Percentiles rank a stretch among this genome's conserved stretches.
phyloP scores from a whole-genome alignment of 306 rosid genomes.

The Oxytropis ochrocephala region DNA sequence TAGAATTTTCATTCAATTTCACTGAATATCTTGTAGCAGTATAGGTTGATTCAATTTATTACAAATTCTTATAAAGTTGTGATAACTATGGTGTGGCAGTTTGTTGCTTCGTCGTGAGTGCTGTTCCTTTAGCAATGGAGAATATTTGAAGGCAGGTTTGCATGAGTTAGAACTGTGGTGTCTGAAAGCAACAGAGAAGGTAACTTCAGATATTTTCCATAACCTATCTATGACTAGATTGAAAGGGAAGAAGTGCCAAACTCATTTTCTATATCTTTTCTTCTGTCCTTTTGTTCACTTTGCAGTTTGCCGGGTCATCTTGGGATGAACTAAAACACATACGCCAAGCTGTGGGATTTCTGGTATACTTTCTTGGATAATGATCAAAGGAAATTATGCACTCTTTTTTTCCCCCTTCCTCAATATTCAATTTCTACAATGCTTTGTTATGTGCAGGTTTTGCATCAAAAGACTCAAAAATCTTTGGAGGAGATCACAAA shows the following conservation, averaged over 20 bases:
- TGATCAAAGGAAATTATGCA: background rate
- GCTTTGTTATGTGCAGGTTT: constrained; percentile 44
- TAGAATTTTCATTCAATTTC: constrained; percentile 3
- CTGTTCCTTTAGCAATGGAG: constrained; percentile 91
- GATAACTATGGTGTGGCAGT: constrained; percentile 34
- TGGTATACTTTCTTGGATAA: constrained; percentile 45
- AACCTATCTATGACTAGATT: background rate
- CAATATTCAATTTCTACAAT: background rate
- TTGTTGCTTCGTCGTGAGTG: constrained; percentile 87
- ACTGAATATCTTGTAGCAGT: background rate
- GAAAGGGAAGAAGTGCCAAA: background rate
- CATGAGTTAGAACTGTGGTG: constrained; percentile 84
- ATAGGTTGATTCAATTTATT: background rate
- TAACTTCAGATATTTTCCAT: constrained; percentile 17
- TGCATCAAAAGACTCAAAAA: constrained; percentile 80
- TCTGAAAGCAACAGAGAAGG: constrained; percentile 66
- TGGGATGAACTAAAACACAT: constrained; percentile 90
- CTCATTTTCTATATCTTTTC: background rate
- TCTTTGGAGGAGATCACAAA: constrained; percentile 67
- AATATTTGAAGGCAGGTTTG: constrained; percentile 73
- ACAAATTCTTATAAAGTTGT: background rate
- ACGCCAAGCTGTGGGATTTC: constrained; percentile 77
- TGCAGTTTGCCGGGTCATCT: constrained; percentile 66
- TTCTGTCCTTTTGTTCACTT: constrained; percentile 7
- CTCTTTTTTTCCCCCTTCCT: background rate